Evolutionary conservation across 345 rosid species (phyloP).

Genomic region (Eucalyptus sp.): DNA sequence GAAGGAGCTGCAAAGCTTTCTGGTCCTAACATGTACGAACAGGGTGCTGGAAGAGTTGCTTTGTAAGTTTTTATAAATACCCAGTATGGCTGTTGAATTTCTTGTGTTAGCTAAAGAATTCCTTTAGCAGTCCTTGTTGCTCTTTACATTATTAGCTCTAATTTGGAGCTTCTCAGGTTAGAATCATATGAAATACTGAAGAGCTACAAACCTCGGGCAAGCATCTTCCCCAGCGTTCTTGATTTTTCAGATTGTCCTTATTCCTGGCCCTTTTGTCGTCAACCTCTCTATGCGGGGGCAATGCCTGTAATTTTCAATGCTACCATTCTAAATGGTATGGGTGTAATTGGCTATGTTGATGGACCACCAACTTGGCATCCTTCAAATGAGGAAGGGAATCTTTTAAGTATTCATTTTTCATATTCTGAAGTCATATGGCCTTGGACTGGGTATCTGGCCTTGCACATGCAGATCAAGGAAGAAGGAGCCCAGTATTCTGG

Average conservation of each 20-base stretch:
- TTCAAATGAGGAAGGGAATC: slow-evolving; percentile 74
- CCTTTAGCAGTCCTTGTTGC: background rate
- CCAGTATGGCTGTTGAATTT: background rate
- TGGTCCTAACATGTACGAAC: slow-evolving; percentile 96
- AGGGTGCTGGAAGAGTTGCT: slow-evolving; percentile 96
- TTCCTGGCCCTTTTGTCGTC: slow-evolving; percentile 97
- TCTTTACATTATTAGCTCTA: slow-evolving; percentile 3
- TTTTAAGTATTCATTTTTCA: slow-evolving; percentile 68
- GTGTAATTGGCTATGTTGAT: slow-evolving; percentile 76
- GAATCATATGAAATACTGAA: slow-evolving; percentile 91
- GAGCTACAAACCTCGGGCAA: slow-evolving; percentile 83
- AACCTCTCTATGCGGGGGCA: slow-evolving; percentile 91
- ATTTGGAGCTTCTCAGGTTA: slow-evolving; percentile 59
- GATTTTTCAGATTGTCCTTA: slow-evolving; percentile 90
- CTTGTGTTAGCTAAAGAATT: background rate
- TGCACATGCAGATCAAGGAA: slow-evolving; percentile 97
- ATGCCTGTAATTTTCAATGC: slow-evolving; percentile 94
- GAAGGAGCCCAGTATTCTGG: slow-evolving; percentile 87
- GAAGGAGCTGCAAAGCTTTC: slow-evolving; percentile 98
- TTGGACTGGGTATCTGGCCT: slow-evolving; percentile 95
- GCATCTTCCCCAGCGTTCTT: slow-evolving; percentile 87
- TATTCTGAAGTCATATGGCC: slow-evolving; percentile 95
- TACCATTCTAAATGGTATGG: slow-evolving; percentile 94
- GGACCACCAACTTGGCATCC: slow-evolving; percentile 94
- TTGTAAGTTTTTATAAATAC: slow-evolving; percentile 40